Percentiles rank a stretch among this genome's conserved stretches.
Evolutionary conservation across 2,329 filamentous ascomycete species (phyloP).

Genomic region (Magnaporthales sp.): DNA sequence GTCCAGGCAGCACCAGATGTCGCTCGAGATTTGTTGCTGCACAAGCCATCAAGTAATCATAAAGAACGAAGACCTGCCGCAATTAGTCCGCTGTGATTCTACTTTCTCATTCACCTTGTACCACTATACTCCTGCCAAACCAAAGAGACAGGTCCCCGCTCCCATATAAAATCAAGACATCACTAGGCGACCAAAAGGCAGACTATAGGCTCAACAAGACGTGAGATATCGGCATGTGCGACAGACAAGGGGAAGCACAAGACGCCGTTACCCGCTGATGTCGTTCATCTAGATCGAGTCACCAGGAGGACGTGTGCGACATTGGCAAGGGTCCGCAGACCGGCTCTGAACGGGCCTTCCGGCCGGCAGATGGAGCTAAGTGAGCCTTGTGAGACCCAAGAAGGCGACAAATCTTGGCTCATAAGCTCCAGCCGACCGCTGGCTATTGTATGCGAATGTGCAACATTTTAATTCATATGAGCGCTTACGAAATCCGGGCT

Average conservation of each 20-base stretch:
- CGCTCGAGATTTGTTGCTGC: not conserved
- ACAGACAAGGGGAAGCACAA: not conserved
- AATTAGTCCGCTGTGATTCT: not conserved
- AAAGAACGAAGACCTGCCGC: not conserved
- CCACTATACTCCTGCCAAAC: not conserved
- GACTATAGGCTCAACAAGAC: not conserved
- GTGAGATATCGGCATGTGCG: not conserved
- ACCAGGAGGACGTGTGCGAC: not conserved
- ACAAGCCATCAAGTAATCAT: not conserved
- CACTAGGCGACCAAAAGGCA: not conserved
- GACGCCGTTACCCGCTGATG: not conserved
- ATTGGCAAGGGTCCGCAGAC: not conserved
- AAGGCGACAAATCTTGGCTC: not conserved
- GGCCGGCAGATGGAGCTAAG: not conserved
- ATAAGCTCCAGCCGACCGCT: not conserved
- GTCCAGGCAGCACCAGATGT: not conserved
- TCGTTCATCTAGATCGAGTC: not conserved
- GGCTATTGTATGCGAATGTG: no score
- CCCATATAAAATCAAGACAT: not conserved
- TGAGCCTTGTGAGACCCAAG: not conserved
- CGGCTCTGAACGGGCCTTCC: not conserved
- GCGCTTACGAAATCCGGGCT: no score
- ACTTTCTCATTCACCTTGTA: not conserved
- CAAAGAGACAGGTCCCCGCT: not conserved
- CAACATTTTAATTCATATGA: no score